Conservation (phyloP, 164 flowering plant genomes). For the Tetracentron sinense region DNA sequence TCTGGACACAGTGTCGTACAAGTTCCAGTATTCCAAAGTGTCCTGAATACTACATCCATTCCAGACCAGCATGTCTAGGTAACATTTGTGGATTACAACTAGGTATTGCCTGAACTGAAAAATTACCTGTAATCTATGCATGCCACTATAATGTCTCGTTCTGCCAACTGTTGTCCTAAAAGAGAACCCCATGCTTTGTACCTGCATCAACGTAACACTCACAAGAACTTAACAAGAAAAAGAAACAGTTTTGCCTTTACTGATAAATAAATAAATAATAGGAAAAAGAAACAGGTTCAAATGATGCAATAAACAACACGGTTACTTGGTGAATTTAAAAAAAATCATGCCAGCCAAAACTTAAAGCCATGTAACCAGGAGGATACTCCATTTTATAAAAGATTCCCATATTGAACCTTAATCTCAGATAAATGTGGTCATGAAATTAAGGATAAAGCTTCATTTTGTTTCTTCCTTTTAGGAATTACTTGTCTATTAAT, state of each 20-base stretch:
- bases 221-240: constrained; percentile 1
- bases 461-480: neutral
- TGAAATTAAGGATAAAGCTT: neutral
- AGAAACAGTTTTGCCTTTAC: no score
- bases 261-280: no score
- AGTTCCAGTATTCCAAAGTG: no score
- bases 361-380: neutral
- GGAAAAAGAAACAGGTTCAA: no score
- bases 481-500: neutral
- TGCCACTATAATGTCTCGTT: constrained; percentile 85
- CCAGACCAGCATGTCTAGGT: no score
- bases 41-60: no score
- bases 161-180: constrained; percentile 75
- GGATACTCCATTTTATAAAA: neutral
- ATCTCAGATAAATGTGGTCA: neutral
- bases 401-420: neutral
- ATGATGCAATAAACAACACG: neutral
- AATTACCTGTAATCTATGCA: constrained; percentile 91
- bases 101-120: neutral
- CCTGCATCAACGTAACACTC: constrained; percentile 36
- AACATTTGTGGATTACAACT: no score
- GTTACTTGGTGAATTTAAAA: neutral
- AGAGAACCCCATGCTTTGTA: constrained; percentile 98
- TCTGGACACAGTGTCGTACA: no score
- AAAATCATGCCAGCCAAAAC: neutral